These are phyloP conservation scores for Zymoseptoria tritici DNA, from an alignment of 2,329 filamentous ascomycete genomes.

Conservation along the genomic window DNA sequence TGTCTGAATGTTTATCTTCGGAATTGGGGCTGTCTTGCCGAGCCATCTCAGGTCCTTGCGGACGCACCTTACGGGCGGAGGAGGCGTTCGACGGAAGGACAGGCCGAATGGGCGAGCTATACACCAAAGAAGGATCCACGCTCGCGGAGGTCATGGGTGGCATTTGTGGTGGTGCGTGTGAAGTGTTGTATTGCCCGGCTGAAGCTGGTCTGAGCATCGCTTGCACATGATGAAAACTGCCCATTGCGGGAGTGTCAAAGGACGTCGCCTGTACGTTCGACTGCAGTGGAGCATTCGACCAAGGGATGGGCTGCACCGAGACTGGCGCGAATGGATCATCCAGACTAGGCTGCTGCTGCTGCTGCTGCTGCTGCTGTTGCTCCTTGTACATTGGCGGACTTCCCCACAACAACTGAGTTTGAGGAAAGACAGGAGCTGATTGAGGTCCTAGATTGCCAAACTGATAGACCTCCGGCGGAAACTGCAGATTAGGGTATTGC, in stretches of 20 bases:
- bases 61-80: not conserved
- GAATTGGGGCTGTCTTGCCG: constrained; percentile 26
- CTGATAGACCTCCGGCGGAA: constrained; percentile 51
- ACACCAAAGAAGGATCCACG: constrained; percentile 42
- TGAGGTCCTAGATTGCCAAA: constrained; percentile 45
- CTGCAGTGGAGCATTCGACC: not conserved
- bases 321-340: constrained; percentile 27
- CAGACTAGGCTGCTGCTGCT: constrained; percentile 11
- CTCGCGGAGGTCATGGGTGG: constrained; percentile 29
- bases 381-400: constrained; percentile 17
- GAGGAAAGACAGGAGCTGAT: constrained; percentile 51
- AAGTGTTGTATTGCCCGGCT: constrained; percentile 16
- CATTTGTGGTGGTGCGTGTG: constrained; percentile 10
- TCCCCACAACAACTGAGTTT: constrained; percentile 42
- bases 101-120: constrained; percentile 28
- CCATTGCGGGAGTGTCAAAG: constrained; percentile 28
- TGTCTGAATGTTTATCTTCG: constrained; percentile 35
- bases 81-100: constrained; percentile 3
- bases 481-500: constrained; percentile 48
- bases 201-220: constrained; percentile 19
- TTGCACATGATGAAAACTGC: constrained; percentile 23
- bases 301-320: not conserved
- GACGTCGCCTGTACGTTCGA: constrained; percentile 10
- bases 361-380: constrained; percentile 5
- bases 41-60: constrained; percentile 5